Conservation (phyloP, 371 early-diverging fungal genomes). For the Mucor lusitanicus region DNA sequence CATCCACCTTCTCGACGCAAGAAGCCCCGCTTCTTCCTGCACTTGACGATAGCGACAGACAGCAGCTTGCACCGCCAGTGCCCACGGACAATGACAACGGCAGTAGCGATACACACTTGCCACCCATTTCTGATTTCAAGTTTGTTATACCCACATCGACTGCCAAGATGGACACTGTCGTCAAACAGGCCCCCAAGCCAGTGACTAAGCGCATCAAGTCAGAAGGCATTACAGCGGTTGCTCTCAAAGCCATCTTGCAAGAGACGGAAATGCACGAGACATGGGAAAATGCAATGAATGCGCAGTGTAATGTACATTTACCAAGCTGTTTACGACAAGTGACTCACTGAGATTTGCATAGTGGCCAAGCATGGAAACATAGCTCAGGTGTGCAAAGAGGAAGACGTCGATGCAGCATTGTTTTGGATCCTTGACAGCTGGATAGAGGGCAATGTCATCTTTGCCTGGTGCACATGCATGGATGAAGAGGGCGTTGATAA, state of each 20-base stretch:
- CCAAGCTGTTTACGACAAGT: not conserved
- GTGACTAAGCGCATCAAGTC: not conserved
- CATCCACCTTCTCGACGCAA: not conserved
- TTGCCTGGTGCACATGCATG: constrained; percentile 18
- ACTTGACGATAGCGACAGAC: too few species aligned
- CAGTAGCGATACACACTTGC: not conserved
- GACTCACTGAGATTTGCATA: not conserved
- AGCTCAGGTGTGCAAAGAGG: constrained; percentile 8
- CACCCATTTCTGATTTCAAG: not conserved
- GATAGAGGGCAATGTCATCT: constrained; percentile 17
- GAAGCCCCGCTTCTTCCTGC: not conserved
- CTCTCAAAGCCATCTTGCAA: not conserved
- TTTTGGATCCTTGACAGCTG: constrained; percentile 19
- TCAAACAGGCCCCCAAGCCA: not conserved
- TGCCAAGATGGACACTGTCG: not conserved
- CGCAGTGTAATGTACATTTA: not conserved
- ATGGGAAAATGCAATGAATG: not conserved
- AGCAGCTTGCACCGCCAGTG: not conserved
- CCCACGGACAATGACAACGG: not conserved
- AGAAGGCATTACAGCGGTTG: not conserved
- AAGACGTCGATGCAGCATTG: not conserved
- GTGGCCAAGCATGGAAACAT: constrained; percentile 19
- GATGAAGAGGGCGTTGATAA: constrained; percentile 9
- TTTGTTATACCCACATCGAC: not conserved
- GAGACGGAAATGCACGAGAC: not conserved